phyloP scores from a whole-genome alignment of 257 asterid species.

The Galeopsis tetrahit region DNA sequence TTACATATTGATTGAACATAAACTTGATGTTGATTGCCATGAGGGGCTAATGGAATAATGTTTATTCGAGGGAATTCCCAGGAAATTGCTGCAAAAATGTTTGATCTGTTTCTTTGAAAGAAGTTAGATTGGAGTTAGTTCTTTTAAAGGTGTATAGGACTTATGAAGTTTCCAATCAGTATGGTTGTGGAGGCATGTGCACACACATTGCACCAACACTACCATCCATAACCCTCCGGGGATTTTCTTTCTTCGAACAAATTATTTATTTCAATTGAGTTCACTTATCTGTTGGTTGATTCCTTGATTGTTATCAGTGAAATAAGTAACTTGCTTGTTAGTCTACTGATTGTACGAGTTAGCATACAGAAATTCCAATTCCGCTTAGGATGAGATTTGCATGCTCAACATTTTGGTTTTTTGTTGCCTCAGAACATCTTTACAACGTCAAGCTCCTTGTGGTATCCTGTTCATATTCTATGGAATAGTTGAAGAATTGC shows the following conservation, averaged over 20 bases:
- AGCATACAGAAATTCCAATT: neutral
- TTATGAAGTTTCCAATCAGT: neutral
- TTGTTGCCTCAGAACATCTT: too few species aligned
- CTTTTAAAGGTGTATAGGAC: neutral
- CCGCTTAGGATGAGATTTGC: too few species aligned
- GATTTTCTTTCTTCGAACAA: neutral
- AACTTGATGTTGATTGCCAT: neutral
- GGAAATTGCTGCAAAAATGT: neutral
- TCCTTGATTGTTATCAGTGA: neutral
- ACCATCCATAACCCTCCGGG: neutral
- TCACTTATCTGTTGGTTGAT: constrained; percentile 6
- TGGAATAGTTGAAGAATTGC: neutral
- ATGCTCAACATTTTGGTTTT: too few species aligned
- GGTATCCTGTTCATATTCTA: constrained; percentile 1
- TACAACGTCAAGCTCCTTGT: too few species aligned
- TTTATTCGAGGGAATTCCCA: neutral
- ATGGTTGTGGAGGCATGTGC: neutral
- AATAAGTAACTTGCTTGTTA: constrained; percentile 2
- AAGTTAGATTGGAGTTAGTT: neutral
- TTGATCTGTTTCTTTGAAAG: neutral
- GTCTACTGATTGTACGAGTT: neutral
- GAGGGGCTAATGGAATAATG: neutral
- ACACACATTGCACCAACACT: neutral
- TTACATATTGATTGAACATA: neutral
- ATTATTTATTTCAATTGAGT: neutral